These are phyloP conservation scores for Arabis hirsuta DNA, from an alignment of 345 rosid genomes.

Conservation along the genomic window DNA sequence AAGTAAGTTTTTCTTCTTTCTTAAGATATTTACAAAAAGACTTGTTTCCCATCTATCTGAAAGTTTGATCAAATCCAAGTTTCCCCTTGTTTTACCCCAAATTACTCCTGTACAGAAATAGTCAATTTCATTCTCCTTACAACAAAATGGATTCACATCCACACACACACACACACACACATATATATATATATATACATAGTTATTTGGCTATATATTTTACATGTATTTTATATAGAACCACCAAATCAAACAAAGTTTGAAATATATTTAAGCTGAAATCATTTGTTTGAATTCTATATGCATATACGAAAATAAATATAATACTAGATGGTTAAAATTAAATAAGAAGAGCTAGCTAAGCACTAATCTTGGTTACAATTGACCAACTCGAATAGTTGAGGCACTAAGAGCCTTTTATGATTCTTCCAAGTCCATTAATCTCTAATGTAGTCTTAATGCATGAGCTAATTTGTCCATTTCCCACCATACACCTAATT, in stretches of 20 bases:
- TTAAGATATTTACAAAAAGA: background rate
- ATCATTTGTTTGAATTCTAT: background rate
- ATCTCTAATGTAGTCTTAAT: slow-evolving; percentile 44
- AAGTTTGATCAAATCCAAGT: background rate
- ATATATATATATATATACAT: background rate
- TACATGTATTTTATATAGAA: background rate
- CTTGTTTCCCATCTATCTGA: slow-evolving; percentile 8
- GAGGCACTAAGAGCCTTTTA: slow-evolving; percentile 37
- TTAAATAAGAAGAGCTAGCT: slow-evolving; percentile 21
- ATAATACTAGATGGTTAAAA: background rate
- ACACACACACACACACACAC: slow-evolving; percentile 10
- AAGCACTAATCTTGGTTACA: slow-evolving; percentile 41
- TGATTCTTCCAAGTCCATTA: slow-evolving; percentile 44
- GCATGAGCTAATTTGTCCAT: slow-evolving; percentile 49
- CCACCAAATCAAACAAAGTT: background rate
- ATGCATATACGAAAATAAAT: background rate
- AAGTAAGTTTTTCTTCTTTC: background rate
- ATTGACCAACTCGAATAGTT: slow-evolving; percentile 43
- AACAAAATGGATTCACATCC: slow-evolving; percentile 15
- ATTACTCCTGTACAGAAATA: background rate
- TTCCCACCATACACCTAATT: slow-evolving; percentile 46
- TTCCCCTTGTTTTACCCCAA: background rate
- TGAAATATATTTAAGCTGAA: background rate
- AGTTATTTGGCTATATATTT: too few relatives aligned
- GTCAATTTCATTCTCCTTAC: background rate